phyloP scores from a whole-genome alignment of 148 eudicot species.

The Rhododendron simsii region DNA sequence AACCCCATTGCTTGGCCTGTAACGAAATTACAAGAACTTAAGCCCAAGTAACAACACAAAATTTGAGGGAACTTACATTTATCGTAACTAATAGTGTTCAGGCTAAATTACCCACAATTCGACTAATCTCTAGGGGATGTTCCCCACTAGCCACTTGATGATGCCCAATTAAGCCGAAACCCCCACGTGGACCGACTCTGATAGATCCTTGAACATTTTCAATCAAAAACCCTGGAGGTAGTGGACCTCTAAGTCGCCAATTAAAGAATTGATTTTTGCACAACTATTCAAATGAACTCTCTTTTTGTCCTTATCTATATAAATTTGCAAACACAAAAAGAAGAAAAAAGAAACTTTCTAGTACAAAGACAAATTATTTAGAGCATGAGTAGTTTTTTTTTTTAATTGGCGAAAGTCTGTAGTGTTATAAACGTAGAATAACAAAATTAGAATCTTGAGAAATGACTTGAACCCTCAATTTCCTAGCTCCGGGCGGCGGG shows the following conservation, averaged over 20 bases:
- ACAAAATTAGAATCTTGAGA: too few relatives aligned
- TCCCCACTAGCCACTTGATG: background rate
- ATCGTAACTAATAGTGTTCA: background rate
- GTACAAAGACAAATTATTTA: too few relatives aligned
- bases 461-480: too few relatives aligned
- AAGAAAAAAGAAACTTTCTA: too few relatives aligned
- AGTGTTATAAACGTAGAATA: too few relatives aligned
- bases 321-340: background rate
- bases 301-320: too few relatives aligned
- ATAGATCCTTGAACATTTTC: too few relatives aligned
- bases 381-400: too few relatives aligned
- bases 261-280: background rate
- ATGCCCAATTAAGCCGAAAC: background rate
- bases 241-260: background rate
- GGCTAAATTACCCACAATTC: background rate
- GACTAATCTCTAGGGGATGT: background rate
- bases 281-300: background rate
- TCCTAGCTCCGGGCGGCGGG: too few relatives aligned
- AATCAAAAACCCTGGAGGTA: background rate
- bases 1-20: background rate
- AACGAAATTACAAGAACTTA: background rate
- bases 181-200: background rate
- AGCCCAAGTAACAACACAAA: background rate
- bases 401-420: too few relatives aligned
- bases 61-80: too few relatives aligned